Percentiles rank a stretch among this genome's conserved stretches.
These are phyloP conservation scores for Apophysomyces ossiformis DNA, from an alignment of 371 early-diverging fungal species.

Conservation along the genomic window DNA sequence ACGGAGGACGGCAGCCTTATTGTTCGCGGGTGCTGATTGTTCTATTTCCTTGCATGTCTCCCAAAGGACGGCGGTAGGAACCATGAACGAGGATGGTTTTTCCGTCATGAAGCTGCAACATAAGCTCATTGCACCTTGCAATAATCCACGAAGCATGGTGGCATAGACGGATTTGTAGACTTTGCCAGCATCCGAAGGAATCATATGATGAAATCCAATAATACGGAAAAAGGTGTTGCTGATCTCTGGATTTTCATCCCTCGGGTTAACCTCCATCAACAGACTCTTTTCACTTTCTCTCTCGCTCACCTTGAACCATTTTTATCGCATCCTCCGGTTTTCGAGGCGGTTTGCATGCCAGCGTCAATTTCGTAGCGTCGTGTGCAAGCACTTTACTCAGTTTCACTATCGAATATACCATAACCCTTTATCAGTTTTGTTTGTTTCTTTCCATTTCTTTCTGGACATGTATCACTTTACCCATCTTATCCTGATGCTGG, in stretches of 20 bases:
- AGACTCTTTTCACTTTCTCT: not conserved
- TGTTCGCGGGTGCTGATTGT: conserved; percentile 27
- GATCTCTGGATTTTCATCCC: conserved; percentile 22
- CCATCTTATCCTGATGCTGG: conserved; percentile 36
- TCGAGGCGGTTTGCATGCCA: conserved; percentile 57
- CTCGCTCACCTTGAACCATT: conserved; percentile 31
- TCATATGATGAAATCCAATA: conserved; percentile 44
- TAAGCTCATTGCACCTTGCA: conserved; percentile 33
- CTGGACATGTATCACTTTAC: conserved; percentile 13
- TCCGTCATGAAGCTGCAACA: conserved; percentile 31
- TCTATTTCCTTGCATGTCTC: conserved; percentile 41
- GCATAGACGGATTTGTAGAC: conserved; percentile 30
- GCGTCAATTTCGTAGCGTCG: conserved; percentile 51
- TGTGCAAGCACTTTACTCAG: conserved; percentile 44
- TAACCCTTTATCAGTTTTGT: not conserved
- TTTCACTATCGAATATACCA: conserved; percentile 21
- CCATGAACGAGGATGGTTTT: conserved; percentile 32
- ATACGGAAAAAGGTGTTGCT: conserved; percentile 45
- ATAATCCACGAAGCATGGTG: conserved; percentile 21
- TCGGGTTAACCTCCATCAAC: no score
- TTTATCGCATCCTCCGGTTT: conserved; percentile 40
- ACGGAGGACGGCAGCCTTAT: conserved; percentile 34
- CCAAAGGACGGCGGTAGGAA: conserved; percentile 50
- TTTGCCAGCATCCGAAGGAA: conserved; percentile 32
- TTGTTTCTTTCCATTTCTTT: not conserved